Evolutionary conservation across 2,329 filamentous ascomycete species (phyloP).

Genomic region (Elsinoe perseae): DNA sequence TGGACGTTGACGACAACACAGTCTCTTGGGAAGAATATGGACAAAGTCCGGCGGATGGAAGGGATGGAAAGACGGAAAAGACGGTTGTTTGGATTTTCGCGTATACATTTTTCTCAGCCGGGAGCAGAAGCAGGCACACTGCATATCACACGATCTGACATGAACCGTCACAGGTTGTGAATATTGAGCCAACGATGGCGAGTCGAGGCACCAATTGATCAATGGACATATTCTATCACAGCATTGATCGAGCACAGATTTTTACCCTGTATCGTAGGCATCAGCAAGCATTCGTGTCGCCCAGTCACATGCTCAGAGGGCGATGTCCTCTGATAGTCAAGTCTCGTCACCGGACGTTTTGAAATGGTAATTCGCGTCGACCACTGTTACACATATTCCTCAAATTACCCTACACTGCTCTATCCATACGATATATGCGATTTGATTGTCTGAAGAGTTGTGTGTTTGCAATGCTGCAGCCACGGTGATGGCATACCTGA

Average conservation of each 20-base stretch:
- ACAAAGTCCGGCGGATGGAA: conserved; percentile 6
- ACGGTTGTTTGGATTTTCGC: conserved; percentile 10
- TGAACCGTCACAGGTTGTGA: conserved; percentile 2
- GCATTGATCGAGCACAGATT: not conserved
- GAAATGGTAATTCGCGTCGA: too few relatives aligned
- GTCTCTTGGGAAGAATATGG: conserved; percentile 13
- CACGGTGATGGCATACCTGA: not conserved
- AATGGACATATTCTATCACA: not conserved
- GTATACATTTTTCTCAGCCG: conserved; percentile 14
- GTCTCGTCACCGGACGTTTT: too few relatives aligned
- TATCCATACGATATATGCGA: too few relatives aligned
- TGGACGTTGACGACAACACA: conserved; percentile 19
- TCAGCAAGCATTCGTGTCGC: not conserved
- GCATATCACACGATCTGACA: not conserved
- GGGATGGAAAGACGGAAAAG: conserved; percentile 5
- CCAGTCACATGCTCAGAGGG: too few relatives aligned
- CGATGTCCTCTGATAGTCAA: too few relatives aligned
- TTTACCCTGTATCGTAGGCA: not conserved
- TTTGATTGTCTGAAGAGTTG: too few relatives aligned
- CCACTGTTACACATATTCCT: too few relatives aligned
- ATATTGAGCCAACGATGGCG: not conserved
- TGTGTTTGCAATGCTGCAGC: not conserved
- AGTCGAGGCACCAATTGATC: not conserved
- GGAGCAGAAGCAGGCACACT: not conserved
- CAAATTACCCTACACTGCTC: too few relatives aligned